Evolutionary conservation across 1,139 yeast species (phyloP), one percentile per base, ranked within the genome.

Genomic region (Candida neerlandica): DNA sequence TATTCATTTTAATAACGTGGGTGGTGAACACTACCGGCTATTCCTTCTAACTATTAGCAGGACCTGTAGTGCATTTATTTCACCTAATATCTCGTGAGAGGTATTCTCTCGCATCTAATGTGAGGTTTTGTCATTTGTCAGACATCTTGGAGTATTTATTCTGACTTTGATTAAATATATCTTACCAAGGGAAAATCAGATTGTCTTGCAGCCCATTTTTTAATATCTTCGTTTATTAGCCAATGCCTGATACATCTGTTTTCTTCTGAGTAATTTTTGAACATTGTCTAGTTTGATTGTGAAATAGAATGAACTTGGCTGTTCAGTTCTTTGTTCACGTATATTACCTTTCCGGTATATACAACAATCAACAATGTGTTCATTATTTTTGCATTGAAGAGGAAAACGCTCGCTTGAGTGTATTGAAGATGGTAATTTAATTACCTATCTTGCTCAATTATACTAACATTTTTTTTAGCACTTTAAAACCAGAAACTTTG

Each of bases 401-500:
- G 65, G 63, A 59, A 56, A 51, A 53, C 55, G 47, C 47, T 42
- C 19, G 46, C 26, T 40, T 46, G 50, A 27, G 54, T 40, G 54
- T 39, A 23, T 18, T 16, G n/a, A 6, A 34, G 38, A 34, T 33
- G 16, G 38, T 10, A 23, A 16, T 34, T 34, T 16, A 6, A 18
- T 9, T 16, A 16, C 46, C 29, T 18, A 43, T 41, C 48, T 35
- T 21, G 48, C 42, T 42, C 34, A 15, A 10, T 12, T 21, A 34
- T 71, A 72, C 78, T 75, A 75, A 75, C 79, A 53, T 39, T 51
- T 38, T 35, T 53, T 52, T 19, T 63, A 76, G 81, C 62, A 70
- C 82, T 61, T 72, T 52, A 45, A 73, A 72, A 77, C 99, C 99
- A 80, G 99, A 94, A 87, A 82, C 97, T 71, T 89, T 89, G 73